Evolutionary conservation across 2,329 filamentous ascomycete species (phyloP).

Genomic region (Epichloe typhina): DNA sequence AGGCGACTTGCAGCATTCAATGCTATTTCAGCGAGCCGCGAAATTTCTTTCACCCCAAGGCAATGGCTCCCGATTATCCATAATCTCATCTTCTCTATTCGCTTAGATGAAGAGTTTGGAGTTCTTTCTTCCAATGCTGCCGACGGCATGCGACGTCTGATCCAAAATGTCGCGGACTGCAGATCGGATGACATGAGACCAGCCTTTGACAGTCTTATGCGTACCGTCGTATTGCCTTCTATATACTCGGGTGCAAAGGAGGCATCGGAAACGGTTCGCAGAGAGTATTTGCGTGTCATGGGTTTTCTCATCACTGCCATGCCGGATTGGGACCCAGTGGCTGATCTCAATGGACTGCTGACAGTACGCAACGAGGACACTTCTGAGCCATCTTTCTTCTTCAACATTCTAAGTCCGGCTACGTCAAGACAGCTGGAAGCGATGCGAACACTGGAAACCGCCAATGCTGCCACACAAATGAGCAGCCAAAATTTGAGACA

Average conservation of each 20-base stretch:
- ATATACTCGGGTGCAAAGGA: conserved; percentile 67
- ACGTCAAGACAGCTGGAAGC: conserved; percentile 76
- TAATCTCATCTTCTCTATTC: conserved; percentile 81
- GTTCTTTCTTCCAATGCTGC: conserved; percentile 71
- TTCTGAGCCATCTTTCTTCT: conserved; percentile 65
- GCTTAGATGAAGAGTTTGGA: conserved; percentile 75
- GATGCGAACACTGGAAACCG: conserved; percentile 59
- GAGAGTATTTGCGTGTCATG: conserved; percentile 69
- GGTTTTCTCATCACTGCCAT: conserved; percentile 64
- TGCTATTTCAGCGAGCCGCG: conserved; percentile 51
- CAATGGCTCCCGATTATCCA: conserved; percentile 84
- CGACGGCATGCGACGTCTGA: conserved; percentile 64
- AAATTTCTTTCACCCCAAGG: conserved; percentile 44
- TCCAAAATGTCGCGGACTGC: conserved; percentile 46
- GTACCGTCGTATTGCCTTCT: conserved; percentile 55
- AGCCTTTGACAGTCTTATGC: conserved; percentile 45
- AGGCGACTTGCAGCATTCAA: conserved; percentile 66
- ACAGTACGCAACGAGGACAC: conserved; percentile 49
- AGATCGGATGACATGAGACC: conserved; percentile 19
- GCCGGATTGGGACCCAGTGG: conserved; percentile 54
- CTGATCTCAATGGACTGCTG: conserved; percentile 61
- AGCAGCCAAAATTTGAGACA: conserved; percentile 68
- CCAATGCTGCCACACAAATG: conserved; percentile 51
- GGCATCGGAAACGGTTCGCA: conserved; percentile 67
- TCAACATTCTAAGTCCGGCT: conserved; percentile 82